Base-by-base conservation (phyloP, 805 yeast genomes). In the Ogataea trehaloabstinens region DNA sequence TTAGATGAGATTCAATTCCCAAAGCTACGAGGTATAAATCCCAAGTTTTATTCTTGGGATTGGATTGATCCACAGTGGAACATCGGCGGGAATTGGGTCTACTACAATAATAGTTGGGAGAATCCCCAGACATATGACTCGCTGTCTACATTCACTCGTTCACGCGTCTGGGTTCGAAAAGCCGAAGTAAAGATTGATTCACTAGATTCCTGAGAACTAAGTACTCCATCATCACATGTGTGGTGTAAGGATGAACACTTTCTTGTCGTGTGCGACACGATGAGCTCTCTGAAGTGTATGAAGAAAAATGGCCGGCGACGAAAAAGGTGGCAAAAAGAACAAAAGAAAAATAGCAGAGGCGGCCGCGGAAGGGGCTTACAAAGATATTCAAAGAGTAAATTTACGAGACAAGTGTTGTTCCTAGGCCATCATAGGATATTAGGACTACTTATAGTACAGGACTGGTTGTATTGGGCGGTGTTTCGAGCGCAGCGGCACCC, bases 1-100 rank as follows among this genome's bases (percentile, higher is more conserved):
- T 52, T 66, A 16, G 62, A 62, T 3, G 49, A 56, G 1, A 78
- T 76, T 50, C 56, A 56, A 20, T 76, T 78, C 39, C 84, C 83
- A 7, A 13, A 37, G 6, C 28, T 37, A 1, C 38, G 60, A 38
- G 63, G 62, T 18, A 59, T 64, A 43, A 67, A 61, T 42, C 41
- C 38, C 7, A 51, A 64, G 11, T 63, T 67, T 19, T 68, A 70
- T 38, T 66, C 60, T 32, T 79, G 84, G 84, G 68, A 64, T 40
- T 79, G 85, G 85, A 41, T 74, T 12, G 84, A 78, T 35, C 67
- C 59, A 11, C 42, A 53, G 2, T 79, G 85, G 85, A 66, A 67
- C 38, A 22, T 12, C 17, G 54, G 57, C 4, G 63, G 62, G 36
- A 68, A 66, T 1, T 79, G 85, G 85, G 61, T 63, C 0, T 79